phyloP scores from a whole-genome alignment of 129 eudicot species.

The Tagetes patula region DNA sequence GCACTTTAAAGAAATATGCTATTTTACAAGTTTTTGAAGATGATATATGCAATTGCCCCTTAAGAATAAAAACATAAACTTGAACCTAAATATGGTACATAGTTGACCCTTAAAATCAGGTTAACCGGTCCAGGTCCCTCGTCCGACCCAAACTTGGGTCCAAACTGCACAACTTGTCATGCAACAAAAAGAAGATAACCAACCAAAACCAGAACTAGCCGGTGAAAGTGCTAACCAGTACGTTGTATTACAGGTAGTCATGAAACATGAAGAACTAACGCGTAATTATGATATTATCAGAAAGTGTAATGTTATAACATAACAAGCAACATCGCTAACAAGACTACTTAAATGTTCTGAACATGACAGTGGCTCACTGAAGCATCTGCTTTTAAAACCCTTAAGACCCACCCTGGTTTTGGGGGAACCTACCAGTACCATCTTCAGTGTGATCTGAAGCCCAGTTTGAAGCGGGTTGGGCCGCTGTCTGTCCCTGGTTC shows the following conservation, averaged over 20 bases:
- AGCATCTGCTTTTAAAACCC: conserved; percentile 34
- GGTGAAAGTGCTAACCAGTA: background rate
- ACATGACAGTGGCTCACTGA: background rate
- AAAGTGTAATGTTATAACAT: background rate
- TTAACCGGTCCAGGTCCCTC: too few species aligned
- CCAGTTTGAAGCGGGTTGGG: conserved; percentile 35
- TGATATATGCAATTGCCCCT: too few species aligned
- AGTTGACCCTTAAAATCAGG: too few species aligned
- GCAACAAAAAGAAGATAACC: background rate
- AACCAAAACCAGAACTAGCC: background rate
- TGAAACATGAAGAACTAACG: background rate
- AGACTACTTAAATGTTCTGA: background rate
- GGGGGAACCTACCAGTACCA: conserved; percentile 31
- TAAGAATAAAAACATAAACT: too few species aligned
- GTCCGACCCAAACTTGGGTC: background rate
- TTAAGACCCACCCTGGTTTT: conserved; percentile 38
- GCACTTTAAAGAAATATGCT: too few species aligned
- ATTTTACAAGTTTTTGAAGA: too few species aligned
- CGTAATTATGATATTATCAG: background rate
- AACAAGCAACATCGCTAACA: conserved; percentile 22
- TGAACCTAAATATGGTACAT: too few species aligned
- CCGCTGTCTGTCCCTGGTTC: conserved; percentile 28
- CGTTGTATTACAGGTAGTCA: background rate
- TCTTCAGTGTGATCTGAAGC: conserved; percentile 26
- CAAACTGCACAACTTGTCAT: background rate